These are phyloP conservation scores for Termitomyces eurrhizus DNA, from an alignment of 768 basidiomycete species.

Conservation along the genomic window DNA sequence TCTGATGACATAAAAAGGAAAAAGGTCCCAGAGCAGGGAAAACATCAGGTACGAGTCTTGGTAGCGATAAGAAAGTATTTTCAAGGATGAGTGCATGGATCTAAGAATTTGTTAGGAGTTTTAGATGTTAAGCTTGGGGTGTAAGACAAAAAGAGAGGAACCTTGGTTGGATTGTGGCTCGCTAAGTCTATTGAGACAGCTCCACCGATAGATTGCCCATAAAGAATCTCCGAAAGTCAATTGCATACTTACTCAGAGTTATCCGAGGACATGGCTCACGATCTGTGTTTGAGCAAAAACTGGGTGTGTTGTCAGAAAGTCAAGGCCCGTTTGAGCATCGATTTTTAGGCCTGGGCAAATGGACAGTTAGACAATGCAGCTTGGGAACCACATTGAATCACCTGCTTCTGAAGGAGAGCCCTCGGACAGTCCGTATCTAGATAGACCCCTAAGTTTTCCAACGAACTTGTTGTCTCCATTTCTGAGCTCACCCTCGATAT, in stretches of 20 bases:
- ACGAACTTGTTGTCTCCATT: background rate
- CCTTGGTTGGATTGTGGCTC: constrained; percentile 68
- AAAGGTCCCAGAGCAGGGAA: constrained; percentile 46
- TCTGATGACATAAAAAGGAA: constrained; percentile 16
- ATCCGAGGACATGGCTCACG: constrained; percentile 30
- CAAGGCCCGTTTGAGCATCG: constrained; percentile 81
- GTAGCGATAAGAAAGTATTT: constrained; percentile 90
- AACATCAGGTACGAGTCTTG: constrained; percentile 69
- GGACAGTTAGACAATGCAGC: background rate
- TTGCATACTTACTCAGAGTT: background rate
- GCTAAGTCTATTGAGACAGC: constrained; percentile 90
- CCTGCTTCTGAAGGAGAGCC: constrained; percentile 25
- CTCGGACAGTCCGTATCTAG: constrained; percentile 84
- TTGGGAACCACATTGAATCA: background rate
- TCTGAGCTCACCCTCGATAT: constrained; percentile 73
- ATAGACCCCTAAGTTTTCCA: background rate
- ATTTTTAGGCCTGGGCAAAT: constrained; percentile 60
- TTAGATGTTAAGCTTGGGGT: background rate
- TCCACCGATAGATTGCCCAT: constrained; percentile 88
- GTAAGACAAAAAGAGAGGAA: constrained; percentile 18
- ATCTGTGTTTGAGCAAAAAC: constrained; percentile 62
- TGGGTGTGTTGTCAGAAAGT: constrained; percentile 66
- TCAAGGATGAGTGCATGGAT: constrained; percentile 81
- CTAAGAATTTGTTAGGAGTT: constrained; percentile 27
- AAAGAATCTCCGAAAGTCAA: constrained; percentile 50